phyloP scores from a whole-genome alignment of 2,329 filamentous ascomycete species.

The Aciculosporium take region DNA sequence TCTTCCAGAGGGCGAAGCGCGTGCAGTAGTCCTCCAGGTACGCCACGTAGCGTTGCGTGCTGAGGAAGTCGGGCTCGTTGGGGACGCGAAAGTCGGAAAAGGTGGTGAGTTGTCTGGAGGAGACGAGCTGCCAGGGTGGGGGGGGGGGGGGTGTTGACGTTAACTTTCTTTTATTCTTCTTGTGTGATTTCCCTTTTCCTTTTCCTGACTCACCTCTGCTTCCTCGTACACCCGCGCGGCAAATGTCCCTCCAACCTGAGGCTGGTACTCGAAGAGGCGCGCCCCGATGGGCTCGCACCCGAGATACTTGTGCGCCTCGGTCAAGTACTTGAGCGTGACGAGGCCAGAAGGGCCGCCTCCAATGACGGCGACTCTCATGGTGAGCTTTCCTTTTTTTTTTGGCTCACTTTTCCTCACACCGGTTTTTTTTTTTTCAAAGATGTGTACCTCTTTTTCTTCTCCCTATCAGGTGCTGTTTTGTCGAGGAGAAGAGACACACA shows the following conservation, averaged over 20 bases:
- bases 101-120: constrained; percentile 31
- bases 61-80: constrained; percentile 26
- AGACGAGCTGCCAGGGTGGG: constrained; percentile 21
- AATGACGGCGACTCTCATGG: constrained; percentile 21
- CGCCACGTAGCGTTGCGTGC: constrained; percentile 20
- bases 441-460: no score
- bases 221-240: constrained; percentile 28
- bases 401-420: neutral
- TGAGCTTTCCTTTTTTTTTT: neutral
- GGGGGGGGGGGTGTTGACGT: no score
- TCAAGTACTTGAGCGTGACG: constrained; percentile 22
- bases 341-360: constrained; percentile 24
- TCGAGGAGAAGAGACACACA: no score
- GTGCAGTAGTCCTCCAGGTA: constrained; percentile 27
- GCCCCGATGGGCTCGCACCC: constrained; percentile 21
- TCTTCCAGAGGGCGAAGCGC: constrained; percentile 22
- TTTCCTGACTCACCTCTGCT: constrained; percentile 18
- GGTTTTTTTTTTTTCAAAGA: neutral
- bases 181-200: neutral
- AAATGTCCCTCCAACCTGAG: constrained; percentile 28
- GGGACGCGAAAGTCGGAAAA: constrained; percentile 30
- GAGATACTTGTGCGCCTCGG: constrained; percentile 18
- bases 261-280: constrained; percentile 26
- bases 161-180: neutral
- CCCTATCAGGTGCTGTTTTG: no score